Base-by-base conservation (phyloP, 805 yeast species). In the Saccharomyces paradoxus region DNA sequence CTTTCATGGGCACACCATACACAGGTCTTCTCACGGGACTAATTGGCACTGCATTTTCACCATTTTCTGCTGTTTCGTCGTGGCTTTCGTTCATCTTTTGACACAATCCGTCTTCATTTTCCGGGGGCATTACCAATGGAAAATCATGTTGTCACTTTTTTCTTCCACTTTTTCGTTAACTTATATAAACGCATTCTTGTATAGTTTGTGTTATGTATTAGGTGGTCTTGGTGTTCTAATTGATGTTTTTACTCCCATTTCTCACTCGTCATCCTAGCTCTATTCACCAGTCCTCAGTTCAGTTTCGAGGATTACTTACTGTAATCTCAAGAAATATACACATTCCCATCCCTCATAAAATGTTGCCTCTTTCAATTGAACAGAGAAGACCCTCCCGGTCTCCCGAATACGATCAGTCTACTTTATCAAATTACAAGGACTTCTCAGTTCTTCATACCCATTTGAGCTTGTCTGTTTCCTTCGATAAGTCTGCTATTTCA, bases 341-440 rank as follows among this genome's bases (percentile, higher is more conserved):
- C 32, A 26, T 14, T 9, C 24, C 17, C 17, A 8, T 31, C 22
- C 27, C 41, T 17, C 13, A 49, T 13, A 26, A 26, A n/a, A n/a
- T 70, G 14, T 71, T 76, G 26, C 58, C 66, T 2, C 58, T 67
- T 30, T 50, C 72, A 4, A 48, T 26, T 31, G 63, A 64, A 47
- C 50, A 53, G 7, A 61, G 61, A 49, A 68, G 75, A 62, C 77
- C 76, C 3, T 21, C 48, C 10, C 48, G 54, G 7, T 58, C 68
- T 3, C 76, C 89, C 3, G 88, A 83, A 60, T 55, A 65, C 10
- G 96, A 90, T 68, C 86, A 86, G 26, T 86, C 95, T 1, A 87
- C 97, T 2, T 74, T 83, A 49, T 89, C 96, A 46, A 87, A 85
- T 67, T 90, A 88, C 68, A 59, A 62, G 17, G 59, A 71, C 29